Evolutionary conservation across 345 rosid genomes (phyloP), one percentile per base, ranked within the genome.

Genomic region (Aquilaria malaccensis): DNA sequence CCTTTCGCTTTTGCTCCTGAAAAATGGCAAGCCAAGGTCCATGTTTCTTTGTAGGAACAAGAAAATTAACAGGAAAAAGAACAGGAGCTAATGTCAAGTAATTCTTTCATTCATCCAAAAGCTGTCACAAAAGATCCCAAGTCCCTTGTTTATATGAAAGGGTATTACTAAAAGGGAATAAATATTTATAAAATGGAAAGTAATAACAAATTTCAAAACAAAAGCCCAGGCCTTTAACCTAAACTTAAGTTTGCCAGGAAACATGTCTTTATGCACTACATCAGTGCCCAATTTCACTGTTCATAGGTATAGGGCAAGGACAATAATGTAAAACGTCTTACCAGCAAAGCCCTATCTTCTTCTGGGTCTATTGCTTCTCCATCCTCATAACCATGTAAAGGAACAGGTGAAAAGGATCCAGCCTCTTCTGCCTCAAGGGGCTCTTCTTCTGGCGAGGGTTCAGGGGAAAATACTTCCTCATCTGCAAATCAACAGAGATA

Each of bases 281-380:
- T 13, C 15, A 22, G 13, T 58, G 31, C 55, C 22, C 52, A 41
- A 29, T 30, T 64, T 3, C 49, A 54, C 60, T 48, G 45, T 15
- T 54, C 4, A 41, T 51, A 9, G 4, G 7, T 14, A 62, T 12
- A 31, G 60, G 52, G 33, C 11, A 67, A 58, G 10, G 50, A 43
- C 30, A 11, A 47, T 11, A 6, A 7, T 14, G 33, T 49, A 29
- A 56, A 11, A 22, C 31, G 37, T 67, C 22, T 67, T 85, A 91
- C 98, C 91, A 87, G 75, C 55, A 77, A 73, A 68, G 84, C 96
- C 72, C 75, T 81, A 67, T 89, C 97, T 78, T 89, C 98, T 67
- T 89, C 97, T 31, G 98, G 98, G 70, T 93, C 98, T 57, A 93
- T 71, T 30, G 98, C 98, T 59, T 83, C 97, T 72, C 89, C 96